Evolutionary conservation across 371 early-diverging fungal genomes (phyloP).

Genomic region (Mucor piriformis): DNA sequence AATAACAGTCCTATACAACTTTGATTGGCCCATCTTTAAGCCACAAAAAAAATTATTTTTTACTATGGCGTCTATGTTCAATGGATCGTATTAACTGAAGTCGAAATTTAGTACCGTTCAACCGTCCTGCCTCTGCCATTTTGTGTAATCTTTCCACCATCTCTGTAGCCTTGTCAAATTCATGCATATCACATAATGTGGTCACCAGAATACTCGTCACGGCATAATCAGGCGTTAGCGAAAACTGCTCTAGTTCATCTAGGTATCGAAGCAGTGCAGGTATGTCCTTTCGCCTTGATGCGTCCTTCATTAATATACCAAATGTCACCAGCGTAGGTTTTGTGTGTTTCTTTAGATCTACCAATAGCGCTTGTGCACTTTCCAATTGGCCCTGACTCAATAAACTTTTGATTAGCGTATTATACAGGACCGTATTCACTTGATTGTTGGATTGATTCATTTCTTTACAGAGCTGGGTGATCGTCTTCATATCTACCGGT

Average conservation of each 20-base stretch:
- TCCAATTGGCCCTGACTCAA: conserved; percentile 3
- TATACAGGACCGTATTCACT: conserved; percentile 16
- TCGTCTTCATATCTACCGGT: conserved; percentile 16
- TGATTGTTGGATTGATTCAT: not conserved
- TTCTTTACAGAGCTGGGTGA: conserved; percentile 19
- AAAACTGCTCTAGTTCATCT: conserved; percentile 11
- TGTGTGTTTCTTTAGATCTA: conserved; percentile 1
- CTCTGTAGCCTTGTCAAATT: conserved; percentile 11
- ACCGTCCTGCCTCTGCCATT: not conserved
- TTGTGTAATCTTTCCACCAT: conserved; percentile 8
- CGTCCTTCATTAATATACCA: conserved; percentile 25
- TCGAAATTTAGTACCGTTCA: not conserved
- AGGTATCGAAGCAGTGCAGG: conserved; percentile 8
- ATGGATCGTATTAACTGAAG: conserved; percentile 2
- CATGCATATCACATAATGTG: conserved; percentile 10
- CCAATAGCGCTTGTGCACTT: conserved; percentile 6
- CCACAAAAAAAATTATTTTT: conserved; percentile 9
- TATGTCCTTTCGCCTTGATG: conserved; percentile 14
- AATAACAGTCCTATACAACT: conserved; percentile 7
- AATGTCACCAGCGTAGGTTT: conserved; percentile 18
- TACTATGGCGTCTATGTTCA: not conserved
- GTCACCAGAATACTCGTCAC: conserved; percentile 9
- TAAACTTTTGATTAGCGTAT: conserved; percentile 23
- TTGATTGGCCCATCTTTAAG: conserved; percentile 10
- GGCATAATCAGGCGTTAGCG: conserved; percentile 11